Evolutionary conservation across 1,284 basidiomycete genomes (phyloP).

Genomic region (Cryptococcus depauperatus): DNA sequence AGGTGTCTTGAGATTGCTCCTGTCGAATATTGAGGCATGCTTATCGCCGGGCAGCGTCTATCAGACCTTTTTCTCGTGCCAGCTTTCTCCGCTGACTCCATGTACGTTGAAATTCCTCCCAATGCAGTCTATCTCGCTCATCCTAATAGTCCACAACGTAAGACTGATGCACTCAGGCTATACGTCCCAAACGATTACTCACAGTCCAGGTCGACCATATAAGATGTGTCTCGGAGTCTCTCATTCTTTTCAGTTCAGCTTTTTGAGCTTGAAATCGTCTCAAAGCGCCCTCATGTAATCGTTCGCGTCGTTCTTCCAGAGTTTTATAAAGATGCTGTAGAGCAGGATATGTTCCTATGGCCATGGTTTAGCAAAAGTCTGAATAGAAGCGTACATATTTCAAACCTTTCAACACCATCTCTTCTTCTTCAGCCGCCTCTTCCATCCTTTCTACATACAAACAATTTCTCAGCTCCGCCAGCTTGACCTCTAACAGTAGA

Average conservation of each 20-base stretch:
- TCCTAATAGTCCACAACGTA: slow-evolving; percentile 16
- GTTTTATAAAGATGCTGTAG: slow-evolving; percentile 46
- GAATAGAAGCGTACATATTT: too few relatives aligned
- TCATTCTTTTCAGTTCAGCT: slow-evolving; percentile 42
- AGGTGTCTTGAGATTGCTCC: too few relatives aligned
- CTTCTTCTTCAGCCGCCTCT: slow-evolving; percentile 51
- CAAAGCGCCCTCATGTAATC: slow-evolving; percentile 40
- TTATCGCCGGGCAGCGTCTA: slow-evolving; percentile 48
- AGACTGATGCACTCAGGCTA: too few relatives aligned
- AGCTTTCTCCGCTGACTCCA: slow-evolving; percentile 48
- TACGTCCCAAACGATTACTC: slow-evolving; percentile 16
- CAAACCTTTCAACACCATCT: slow-evolving; percentile 50
- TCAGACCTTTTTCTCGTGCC: slow-evolving; percentile 50
- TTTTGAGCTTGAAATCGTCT: slow-evolving; percentile 43
- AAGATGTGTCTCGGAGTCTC: slow-evolving; percentile 42
- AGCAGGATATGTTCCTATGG: slow-evolving; percentile 49
- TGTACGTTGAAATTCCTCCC: slow-evolving; percentile 48
- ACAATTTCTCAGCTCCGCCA: slow-evolving; percentile 51
- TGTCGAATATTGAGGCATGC: too few relatives aligned
- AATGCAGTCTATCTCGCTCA: slow-evolving; percentile 43
- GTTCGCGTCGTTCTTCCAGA: slow-evolving; percentile 32
- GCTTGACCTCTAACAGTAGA: slow-evolving; percentile 52
- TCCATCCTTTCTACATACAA: slow-evolving; percentile 52
- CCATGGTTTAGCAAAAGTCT: not conserved
- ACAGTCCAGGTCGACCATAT: slow-evolving; percentile 50